Evolutionary conservation across 177 flowering plant species (phyloP).

Genomic region (Vitis hybrid): DNA sequence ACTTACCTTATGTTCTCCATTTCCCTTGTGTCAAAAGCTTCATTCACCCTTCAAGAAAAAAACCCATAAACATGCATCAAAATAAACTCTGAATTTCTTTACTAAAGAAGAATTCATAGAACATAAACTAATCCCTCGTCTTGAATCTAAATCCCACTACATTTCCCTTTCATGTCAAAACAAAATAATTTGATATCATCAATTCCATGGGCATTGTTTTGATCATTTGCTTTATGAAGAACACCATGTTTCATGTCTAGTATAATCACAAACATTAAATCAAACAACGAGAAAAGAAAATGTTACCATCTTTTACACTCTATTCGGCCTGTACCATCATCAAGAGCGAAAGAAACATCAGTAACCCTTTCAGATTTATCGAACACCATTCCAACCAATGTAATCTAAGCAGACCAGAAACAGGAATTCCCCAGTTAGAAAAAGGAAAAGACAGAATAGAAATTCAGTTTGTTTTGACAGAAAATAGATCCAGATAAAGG

Average conservation of each 20-base stretch:
- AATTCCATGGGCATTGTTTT: too few relatives aligned
- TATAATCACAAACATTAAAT: neutral
- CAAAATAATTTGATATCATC: neutral
- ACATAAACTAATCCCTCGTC: too few relatives aligned
- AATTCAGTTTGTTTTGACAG: neutral
- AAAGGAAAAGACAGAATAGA: neutral
- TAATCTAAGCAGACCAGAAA: slow-evolving; percentile 37
- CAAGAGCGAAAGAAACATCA: slow-evolving; percentile 53
- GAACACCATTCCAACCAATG: slow-evolving; percentile 54
- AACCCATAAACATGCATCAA: neutral
- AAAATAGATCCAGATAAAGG: too few relatives aligned
- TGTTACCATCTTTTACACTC: slow-evolving; percentile 60
- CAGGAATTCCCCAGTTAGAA: neutral
- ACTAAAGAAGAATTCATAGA: too few relatives aligned
- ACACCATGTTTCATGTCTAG: neutral
- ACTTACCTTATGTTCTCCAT: slow-evolving; percentile 55
- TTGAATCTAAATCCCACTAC: too few relatives aligned
- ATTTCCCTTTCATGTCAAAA: neutral
- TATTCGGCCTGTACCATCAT: slow-evolving; percentile 70
- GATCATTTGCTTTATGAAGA: neutral
- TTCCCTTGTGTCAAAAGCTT: slow-evolving; percentile 49
- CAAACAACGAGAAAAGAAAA: neutral
- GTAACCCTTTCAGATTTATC: slow-evolving; percentile 45
- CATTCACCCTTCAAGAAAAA: slow-evolving; percentile 47
- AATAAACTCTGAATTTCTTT: too few relatives aligned